phyloP scores from a whole-genome alignment of 2,329 filamentous ascomycete species.

The Cordyceps tenuipes region DNA sequence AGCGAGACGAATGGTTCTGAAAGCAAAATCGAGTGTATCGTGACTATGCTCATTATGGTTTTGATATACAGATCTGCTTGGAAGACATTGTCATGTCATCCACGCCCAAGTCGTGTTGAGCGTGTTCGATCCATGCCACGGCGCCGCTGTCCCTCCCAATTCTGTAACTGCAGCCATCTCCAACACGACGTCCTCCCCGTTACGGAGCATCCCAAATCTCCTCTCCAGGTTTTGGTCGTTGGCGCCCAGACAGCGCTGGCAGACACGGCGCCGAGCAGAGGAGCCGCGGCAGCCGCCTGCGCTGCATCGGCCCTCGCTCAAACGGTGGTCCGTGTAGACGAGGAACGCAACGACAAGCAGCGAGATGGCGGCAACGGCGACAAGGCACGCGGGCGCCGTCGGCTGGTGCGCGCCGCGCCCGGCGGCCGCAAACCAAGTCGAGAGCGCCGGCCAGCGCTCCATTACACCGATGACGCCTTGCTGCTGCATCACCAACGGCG shows the following conservation, averaged over 20 bases:
- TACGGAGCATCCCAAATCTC: not conserved
- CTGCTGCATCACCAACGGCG: too few species aligned
- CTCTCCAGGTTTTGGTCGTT: not conserved
- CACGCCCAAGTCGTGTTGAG: constrained; percentile 12
- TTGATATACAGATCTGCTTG: not conserved
- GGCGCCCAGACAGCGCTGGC: not conserved
- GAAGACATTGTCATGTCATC: not conserved
- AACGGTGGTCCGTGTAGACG: not conserved
- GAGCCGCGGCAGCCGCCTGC: not conserved
- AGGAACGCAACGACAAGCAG: constrained; percentile 1
- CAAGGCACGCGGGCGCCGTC: not conserved
- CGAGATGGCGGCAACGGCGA: not conserved
- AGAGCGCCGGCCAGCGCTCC: not conserved
- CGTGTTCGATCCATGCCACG: constrained; percentile 11
- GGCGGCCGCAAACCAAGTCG: not conserved
- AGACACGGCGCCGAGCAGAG: not conserved
- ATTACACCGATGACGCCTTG: too few species aligned
- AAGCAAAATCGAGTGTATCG: not conserved
- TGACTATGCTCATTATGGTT: not conserved
- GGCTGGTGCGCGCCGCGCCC: not conserved
- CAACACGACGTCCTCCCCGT: not conserved
- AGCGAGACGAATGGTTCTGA: not conserved
- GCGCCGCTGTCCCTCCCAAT: not conserved
- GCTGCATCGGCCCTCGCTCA: not conserved
- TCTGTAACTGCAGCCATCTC: not conserved